phyloP scores from a whole-genome alignment of 257 asterid species.

The Salvia splendens region DNA sequence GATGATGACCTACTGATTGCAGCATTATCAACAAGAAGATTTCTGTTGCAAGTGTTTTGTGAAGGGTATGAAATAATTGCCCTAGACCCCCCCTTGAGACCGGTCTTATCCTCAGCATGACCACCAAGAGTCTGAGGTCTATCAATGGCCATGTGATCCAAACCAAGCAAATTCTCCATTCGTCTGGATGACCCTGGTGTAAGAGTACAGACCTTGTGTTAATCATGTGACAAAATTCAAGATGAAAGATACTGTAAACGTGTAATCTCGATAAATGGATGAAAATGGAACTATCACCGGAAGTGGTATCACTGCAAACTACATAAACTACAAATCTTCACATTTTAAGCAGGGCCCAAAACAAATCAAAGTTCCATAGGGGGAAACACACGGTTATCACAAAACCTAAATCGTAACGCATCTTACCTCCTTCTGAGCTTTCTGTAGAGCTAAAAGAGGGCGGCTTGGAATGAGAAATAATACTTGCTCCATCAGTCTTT shows the following conservation, averaged over 20 bases:
- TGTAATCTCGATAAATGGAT: not conserved
- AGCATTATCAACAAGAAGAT: constrained; percentile 31
- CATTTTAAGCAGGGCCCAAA: not conserved
- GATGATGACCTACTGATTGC: constrained; percentile 39
- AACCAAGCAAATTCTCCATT: constrained; percentile 53
- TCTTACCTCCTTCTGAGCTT: constrained; percentile 72
- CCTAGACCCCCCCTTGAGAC: constrained; percentile 35
- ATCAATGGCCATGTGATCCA: constrained; percentile 49
- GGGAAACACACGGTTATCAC: not conserved
- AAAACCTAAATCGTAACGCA: constrained; percentile 2
- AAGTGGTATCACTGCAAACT: not conserved
- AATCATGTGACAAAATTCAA: not conserved
- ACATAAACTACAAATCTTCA: not conserved
- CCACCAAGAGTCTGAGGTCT: constrained; percentile 33
- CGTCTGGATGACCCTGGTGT: constrained; percentile 57
- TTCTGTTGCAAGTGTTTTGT: constrained; percentile 18
- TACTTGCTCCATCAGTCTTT: constrained; percentile 50
- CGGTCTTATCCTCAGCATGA: constrained; percentile 25
- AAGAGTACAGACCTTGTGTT: constrained; percentile 13
- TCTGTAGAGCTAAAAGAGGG: constrained; percentile 70
- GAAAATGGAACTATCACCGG: constrained; percentile 4
- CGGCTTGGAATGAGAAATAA: constrained; percentile 55
- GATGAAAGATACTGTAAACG: not conserved
- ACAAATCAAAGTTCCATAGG: constrained; percentile 13
- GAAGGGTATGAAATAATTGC: constrained; percentile 32